Percentiles rank a stretch among this genome's conserved stretches.
Conservation (phyloP, 805 yeast species). For the Scheffersomyces stipitis region DNA sequence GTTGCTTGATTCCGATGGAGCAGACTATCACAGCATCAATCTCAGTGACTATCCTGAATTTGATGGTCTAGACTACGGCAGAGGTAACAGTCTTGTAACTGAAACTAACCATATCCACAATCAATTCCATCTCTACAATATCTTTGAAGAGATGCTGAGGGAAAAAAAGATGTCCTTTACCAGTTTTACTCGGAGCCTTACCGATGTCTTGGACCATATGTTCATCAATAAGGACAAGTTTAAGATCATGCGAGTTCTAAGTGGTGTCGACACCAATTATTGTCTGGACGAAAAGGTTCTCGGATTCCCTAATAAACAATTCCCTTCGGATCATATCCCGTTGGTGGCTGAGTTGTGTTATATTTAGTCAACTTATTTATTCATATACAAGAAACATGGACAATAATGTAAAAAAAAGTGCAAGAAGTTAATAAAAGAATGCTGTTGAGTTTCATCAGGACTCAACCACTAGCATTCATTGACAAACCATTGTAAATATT, state of each 20-base stretch:
- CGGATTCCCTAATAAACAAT: constrained; percentile 30
- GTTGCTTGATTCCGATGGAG: constrained; percentile 24
- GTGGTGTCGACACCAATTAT: constrained; percentile 45
- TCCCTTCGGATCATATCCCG: constrained; percentile 24
- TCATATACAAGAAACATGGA: no score
- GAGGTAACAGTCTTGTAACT: neutral
- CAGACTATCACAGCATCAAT: neutral
- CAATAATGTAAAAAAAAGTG: no score
- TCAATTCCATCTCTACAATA: constrained; percentile 14
- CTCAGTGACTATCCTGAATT: neutral
- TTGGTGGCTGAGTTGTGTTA: constrained; percentile 25
- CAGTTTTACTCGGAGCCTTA: constrained; percentile 47
- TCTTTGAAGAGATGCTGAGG: constrained; percentile 17
- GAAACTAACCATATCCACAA: constrained; percentile 6
- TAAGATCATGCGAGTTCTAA: constrained; percentile 44
- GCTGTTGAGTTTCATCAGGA: no score
- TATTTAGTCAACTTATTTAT: no score
- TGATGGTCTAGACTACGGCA: neutral
- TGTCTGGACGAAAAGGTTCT: constrained; percentile 17
- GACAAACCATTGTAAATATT: no score
- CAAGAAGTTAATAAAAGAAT: no score
- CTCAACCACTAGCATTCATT: no score
- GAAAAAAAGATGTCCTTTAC: constrained; percentile 13
- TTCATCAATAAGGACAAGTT: constrained; percentile 49
- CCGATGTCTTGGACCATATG: constrained; percentile 57